Base-by-base conservation (phyloP, 495 filamentous ascomycete species). In the Tuber brumale region DNA sequence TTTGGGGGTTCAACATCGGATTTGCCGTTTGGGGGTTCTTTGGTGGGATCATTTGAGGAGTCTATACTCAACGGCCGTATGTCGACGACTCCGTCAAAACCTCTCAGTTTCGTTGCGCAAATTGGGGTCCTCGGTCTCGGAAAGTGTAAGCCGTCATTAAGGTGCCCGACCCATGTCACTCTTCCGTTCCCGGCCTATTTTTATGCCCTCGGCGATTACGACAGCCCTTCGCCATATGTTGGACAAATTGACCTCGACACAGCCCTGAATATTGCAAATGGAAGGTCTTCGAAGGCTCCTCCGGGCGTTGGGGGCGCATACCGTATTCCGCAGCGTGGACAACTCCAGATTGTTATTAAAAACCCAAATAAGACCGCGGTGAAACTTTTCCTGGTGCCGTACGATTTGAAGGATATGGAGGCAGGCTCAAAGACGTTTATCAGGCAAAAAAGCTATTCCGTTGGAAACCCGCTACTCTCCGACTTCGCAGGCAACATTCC, bases 11-110 rank as follows among this genome's bases (percentile, higher is more conserved):
- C 93, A 21, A 88, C 93, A 3, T 82, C 81, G 6, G 81, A 83
- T 70, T 86, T 94, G 35, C 91, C 93, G 43, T 93, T 94, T 85
- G 95, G 95, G 39, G 76, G 72, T 16, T 92, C 94, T 6, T 94
- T 99, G 91, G 95, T 99, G 27, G 95, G 95, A 0, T 97, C 95
- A 5, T 99, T 97, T 80, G 95, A 99, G 83, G 95, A 99, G 84
- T 97, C 93, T 5, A 97, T 99, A 72, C 86, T 99, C 5, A 90
- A 93, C 37, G 95, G 95, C 42, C 89, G 96, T 73, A 99, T 99
- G 95, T 98, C 96, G 66, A 98, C 94, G 19, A 95, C 91, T 14
- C 96, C 95, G 3, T 98, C 95, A 14, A 94, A 93, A 74, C 95
- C 95, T 42, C 85, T 99, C 35, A 91, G 96, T 77, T 99, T 99